Evolutionary conservation across 2,329 filamentous ascomycete species (phyloP), one percentile per base, ranked within the genome.

Genomic region (Tolypocladium sp.): DNA sequence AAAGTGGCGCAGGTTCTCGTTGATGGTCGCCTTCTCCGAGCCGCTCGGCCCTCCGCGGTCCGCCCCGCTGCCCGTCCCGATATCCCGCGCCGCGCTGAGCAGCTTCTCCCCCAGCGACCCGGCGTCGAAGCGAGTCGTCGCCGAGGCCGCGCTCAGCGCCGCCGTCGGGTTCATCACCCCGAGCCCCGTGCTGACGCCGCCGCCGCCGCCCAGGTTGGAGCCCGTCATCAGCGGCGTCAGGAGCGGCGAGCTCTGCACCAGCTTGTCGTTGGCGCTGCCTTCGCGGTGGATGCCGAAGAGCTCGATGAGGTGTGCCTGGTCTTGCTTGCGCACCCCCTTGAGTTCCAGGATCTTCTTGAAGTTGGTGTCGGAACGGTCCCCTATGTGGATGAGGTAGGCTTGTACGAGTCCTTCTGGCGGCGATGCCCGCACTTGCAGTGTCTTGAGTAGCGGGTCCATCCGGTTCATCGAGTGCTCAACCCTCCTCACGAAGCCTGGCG

Each of bases 311-410:
- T 91, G 85, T 3, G 82, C 77, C 68, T 97, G 90, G 62, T 99
- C 94, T 61, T 84, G 79, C 69, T 92, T 93, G 62, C 88, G 84
- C 61, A 99, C 88, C 54, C 94, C 94, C 74, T 99, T 99, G 63
- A 99, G 82, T 56, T 99, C 94, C 53, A 99, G 85, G 61, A 99
- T 89, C 76, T 97, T 97, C 70, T 87, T 87, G 82, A 99, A 99
- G 75, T 99, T 99, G 68, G 85, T 84, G 71, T 97, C 94, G 63
- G 89, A 96, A 59, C 90, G 87, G 78, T 99, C 94, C 65, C 86
- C 92, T 64, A 99, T 94, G 75, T 97, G 94, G 73, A 97, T 96
- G 40, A 99, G 86, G 72, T 99, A 99, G 40, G 94, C 94, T 76
- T 97, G 93, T 0, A 99, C 92, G 4, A 99, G 84, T 2, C 91